Base-by-base conservation (phyloP, 306 rosid species). In the Corylus avellana region DNA sequence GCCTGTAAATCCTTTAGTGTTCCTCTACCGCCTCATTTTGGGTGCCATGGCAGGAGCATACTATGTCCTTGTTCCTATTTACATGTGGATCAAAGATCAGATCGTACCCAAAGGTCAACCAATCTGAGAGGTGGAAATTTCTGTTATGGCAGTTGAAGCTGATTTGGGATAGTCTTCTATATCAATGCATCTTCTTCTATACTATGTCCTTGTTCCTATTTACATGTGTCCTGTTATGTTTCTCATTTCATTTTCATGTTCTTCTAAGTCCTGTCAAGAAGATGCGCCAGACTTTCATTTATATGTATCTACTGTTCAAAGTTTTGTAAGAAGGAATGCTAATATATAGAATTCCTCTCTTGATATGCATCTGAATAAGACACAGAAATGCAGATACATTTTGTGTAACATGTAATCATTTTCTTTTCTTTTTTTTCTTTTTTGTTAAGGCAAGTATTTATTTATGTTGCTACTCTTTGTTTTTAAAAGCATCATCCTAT, bases 71-170 rank as follows among this genome's bases (percentile, higher is more conserved):
- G 89, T 92, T 76, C 97, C 98, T 68, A 76, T 94, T 72, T 92
- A 92, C 88, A 92, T 94, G 97, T 91, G 97, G 98, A 71, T 94
- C 80, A 94, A 94, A 80, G 91, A 94, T 86, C 92, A 82, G 83
- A 70, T 94, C 82, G 93, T 92, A 85, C 97, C 97, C 59, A 86
- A 91, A 77, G 97, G 92, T 42, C 97, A 88, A 84, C 97, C 98
- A 73, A 88, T 92, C 70, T 92, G 79, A 87, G 89, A 72, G 72
- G 62, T 12, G 17, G 64, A 75, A 18, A 22, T 62, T 58, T 58
- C 66, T 22, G 32, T 3, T 70, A 22, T 79, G 46, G 77, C 82
- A 25, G 84, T 48, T 78, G 51, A 54, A 77, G 62, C 78, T 63
- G 18, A 72, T 75, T 78, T 12, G 72, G 64, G 74, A 69, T 83